Evolutionary conservation across 2,329 filamentous ascomycete species (phyloP).

Genomic region (Apiospora kogelbergensis): DNA sequence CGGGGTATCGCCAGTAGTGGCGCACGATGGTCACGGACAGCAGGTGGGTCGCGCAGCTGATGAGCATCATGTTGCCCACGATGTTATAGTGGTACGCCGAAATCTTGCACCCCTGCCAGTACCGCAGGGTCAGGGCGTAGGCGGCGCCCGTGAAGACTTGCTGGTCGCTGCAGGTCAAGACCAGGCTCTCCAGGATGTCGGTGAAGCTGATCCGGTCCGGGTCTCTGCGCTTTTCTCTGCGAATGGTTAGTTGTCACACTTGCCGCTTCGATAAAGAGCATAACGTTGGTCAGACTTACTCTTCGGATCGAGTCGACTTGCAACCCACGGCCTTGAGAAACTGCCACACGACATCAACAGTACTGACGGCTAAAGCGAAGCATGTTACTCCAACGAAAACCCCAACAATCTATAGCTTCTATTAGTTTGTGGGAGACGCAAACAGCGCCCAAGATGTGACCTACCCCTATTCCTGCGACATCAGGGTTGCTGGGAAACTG

Average conservation of each 20-base stretch:
- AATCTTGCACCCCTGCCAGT: conserved; percentile 32
- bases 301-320: neutral
- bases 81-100: conserved; percentile 39
- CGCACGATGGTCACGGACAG: conserved; percentile 33
- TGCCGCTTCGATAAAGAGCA: no score
- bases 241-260: no score
- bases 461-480: neutral
- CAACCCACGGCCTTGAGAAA: neutral
- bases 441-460: no score
- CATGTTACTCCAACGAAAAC: neutral
- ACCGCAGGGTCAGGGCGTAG: conserved; percentile 35
- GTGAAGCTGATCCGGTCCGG: conserved; percentile 20
- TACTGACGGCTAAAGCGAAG: neutral
- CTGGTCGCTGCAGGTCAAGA: conserved; percentile 36
- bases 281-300: no score
- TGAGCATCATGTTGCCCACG: conserved; percentile 34
- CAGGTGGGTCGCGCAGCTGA: conserved; percentile 37
- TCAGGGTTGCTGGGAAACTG: neutral
- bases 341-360: neutral
- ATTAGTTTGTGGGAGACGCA: no score
- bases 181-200: conserved; percentile 31
- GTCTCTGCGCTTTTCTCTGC: neutral
- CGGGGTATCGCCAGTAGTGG: conserved; percentile 34
- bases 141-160: conserved; percentile 38
- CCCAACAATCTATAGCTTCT: neutral